Percentiles rank a stretch among this genome's conserved stretches.
Conservation (phyloP, 148 eudicot species). For the Camellia sinensis region DNA sequence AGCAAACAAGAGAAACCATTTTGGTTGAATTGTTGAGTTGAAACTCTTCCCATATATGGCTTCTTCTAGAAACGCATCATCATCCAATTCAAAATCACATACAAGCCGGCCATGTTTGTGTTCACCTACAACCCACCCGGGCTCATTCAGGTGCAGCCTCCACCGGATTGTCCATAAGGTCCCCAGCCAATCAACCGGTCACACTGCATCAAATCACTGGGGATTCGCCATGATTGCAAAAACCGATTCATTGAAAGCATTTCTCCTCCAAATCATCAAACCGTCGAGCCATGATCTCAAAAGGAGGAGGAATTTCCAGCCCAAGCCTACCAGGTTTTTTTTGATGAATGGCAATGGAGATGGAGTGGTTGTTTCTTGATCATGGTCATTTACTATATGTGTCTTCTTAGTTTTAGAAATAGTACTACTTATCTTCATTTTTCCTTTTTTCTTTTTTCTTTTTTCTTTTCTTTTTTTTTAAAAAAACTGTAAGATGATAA, state of each 20-base stretch:
- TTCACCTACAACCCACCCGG: conserved; percentile 56
- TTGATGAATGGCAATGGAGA: conserved; percentile 10
- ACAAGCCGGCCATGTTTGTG: conserved; percentile 33
- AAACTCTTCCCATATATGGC: conserved; percentile 8
- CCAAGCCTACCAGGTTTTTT: conserved; percentile 43
- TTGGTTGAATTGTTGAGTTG: not conserved
- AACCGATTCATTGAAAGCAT: conserved; percentile 29
- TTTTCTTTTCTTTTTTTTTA: not conserved
- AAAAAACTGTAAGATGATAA: no score
- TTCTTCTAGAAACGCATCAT: not conserved
- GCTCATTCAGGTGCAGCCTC: conserved; percentile 53
- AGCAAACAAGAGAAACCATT: not conserved
- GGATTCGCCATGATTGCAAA: conserved; percentile 20
- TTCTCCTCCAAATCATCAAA: conserved; percentile 40
- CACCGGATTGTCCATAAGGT: conserved; percentile 29
- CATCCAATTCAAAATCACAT: conserved; percentile 5
- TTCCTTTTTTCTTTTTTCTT: not conserved
- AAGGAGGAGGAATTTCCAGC: conserved; percentile 38
- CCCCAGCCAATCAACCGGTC: not conserved
- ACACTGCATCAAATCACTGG: conserved; percentile 12
- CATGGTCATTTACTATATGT: not conserved
- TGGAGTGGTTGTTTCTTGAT: conserved; percentile 25
- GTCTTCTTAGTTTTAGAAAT: not conserved
- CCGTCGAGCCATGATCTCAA: conserved; percentile 44
- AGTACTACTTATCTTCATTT: not conserved